A percentile compares a stretch with the other conserved stretches of the same genome.
These are phyloP conservation scores for Ascochyta koolunga DNA, from an alignment of 2,329 filamentous ascomycete genomes.

Conservation along the genomic window DNA sequence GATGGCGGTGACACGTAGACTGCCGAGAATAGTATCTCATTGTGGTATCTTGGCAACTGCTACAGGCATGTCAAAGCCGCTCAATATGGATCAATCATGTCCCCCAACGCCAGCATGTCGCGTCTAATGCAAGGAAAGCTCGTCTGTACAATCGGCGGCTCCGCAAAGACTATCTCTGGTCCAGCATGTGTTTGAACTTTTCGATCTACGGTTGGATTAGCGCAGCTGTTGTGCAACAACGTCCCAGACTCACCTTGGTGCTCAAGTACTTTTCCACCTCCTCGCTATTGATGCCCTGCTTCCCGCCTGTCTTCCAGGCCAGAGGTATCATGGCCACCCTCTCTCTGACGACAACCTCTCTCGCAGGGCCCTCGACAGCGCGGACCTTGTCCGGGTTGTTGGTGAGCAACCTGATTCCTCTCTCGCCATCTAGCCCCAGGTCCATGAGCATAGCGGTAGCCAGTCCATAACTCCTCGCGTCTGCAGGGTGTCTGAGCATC, in stretches of 20 bases:
- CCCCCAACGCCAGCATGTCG: not conserved
- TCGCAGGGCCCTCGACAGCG: constrained; percentile 87
- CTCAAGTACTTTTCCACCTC: constrained; percentile 94
- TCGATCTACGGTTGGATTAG: constrained; percentile 51
- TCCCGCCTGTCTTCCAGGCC: constrained; percentile 81
- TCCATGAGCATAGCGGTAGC: constrained; percentile 94
- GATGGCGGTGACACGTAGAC: not conserved
- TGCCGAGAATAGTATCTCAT: not conserved
- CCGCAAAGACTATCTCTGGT: constrained; percentile 23
- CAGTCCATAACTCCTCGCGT: constrained; percentile 93
- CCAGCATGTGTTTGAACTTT: constrained; percentile 61
- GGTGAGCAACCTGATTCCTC: constrained; percentile 81
- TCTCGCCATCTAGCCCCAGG: constrained; percentile 72
- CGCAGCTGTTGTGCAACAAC: not conserved
- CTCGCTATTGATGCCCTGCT: constrained; percentile 79
- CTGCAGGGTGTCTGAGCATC: constrained; percentile 86
- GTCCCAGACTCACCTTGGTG: constrained; percentile 75
- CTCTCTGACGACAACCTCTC: constrained; percentile 87
- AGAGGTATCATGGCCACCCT: constrained; percentile 94
- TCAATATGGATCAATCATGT: not conserved
- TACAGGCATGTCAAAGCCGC: not conserved
- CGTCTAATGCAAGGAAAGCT: not conserved
- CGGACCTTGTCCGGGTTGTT: constrained; percentile 98
- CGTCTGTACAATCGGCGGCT: not conserved
- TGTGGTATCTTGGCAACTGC: constrained; percentile 6